Evolutionary conservation across 208 protist species (phyloP), one percentile per base, ranked within the genome.

Genomic region (Leishmania mexicana): DNA sequence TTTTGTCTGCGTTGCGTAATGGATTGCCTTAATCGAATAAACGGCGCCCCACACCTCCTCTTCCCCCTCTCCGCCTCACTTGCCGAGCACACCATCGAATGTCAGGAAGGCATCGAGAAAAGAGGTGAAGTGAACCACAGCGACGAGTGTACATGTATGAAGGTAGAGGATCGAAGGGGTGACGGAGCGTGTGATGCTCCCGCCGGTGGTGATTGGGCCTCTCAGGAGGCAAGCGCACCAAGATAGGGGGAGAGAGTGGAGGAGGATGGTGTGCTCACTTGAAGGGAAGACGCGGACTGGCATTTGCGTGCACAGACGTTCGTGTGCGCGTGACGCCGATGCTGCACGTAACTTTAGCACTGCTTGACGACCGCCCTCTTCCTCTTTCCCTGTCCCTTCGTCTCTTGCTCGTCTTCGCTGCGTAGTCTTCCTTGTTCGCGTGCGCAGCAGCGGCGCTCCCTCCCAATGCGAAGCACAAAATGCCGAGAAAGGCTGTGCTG

Each of bases 21-120:
- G 65, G 38, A 49, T 72, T 47, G 40, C 65, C 65, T 47, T 72
- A 42, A 72, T 72, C 6, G 65, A 47, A 72, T 72, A n/a, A 72
- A 47, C 31, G 42, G 38, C 38, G 65, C 65, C 28, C 8, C 65
- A 3, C 3, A n/a, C 5, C 10, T 11, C 21, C 11, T 21, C 64
- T 45, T 10, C 31, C 4, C 15, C 11, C 11, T 31, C 62, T 67
- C 7, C 0, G 11, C 65, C 65, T 40, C 64, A 21, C 64, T 68
- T 68, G 28, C 19, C 28, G n/a, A 64, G 58, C 2, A 64, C 28
- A 64, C 7, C 28, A 64, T 28, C 58, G 58, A 40, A 68, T 8
- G n/a, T 8, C 31, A 68, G 31, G 62, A 40, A 68, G 8, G 31
- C 28, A 13, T 68, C 28, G 28, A 13, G 57, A 67, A 13, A 40